Evolutionary conservation across 2,329 filamentous ascomycete species (phyloP).

Genomic region (Colletotrichum sp.): DNA sequence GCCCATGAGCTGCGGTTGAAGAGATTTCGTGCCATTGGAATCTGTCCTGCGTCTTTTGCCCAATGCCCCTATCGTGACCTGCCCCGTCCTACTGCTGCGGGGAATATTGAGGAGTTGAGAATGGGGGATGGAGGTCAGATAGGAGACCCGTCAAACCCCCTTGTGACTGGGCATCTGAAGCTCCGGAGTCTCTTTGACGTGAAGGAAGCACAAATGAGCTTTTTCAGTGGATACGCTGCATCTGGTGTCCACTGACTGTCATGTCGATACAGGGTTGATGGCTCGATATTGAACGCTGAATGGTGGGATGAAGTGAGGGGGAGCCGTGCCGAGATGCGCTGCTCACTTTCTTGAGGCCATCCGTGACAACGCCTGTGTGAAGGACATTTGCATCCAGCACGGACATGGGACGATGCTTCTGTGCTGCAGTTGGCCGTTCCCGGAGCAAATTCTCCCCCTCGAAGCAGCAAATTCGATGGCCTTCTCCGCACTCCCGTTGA

Average conservation of each 20-base stretch:
- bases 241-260: not conserved
- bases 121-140: not conserved
- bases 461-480: not conserved
- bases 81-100: not conserved
- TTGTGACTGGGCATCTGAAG: not conserved
- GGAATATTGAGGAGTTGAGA: not conserved
- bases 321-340: not conserved
- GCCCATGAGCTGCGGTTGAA: not conserved
- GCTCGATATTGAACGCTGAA: not conserved
- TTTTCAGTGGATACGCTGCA: constrained; percentile 4
- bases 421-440: not conserved
- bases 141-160: not conserved
- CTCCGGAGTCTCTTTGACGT: not conserved
- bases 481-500: constrained; percentile 8
- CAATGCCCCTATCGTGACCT: not conserved
- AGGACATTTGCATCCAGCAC: not conserved
- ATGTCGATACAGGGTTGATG: not conserved
- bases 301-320: not conserved
- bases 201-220: not conserved
- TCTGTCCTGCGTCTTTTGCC: not conserved
- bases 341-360: not conserved
- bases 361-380: not conserved
- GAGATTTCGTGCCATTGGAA: constrained; percentile 17
- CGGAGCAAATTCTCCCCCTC: constrained; percentile 15
- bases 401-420: not conserved